Percentiles rank a stretch among this genome's conserved stretches.
Evolutionary conservation across 345 rosid genomes (phyloP).

Genomic region (Populus tremula): DNA sequence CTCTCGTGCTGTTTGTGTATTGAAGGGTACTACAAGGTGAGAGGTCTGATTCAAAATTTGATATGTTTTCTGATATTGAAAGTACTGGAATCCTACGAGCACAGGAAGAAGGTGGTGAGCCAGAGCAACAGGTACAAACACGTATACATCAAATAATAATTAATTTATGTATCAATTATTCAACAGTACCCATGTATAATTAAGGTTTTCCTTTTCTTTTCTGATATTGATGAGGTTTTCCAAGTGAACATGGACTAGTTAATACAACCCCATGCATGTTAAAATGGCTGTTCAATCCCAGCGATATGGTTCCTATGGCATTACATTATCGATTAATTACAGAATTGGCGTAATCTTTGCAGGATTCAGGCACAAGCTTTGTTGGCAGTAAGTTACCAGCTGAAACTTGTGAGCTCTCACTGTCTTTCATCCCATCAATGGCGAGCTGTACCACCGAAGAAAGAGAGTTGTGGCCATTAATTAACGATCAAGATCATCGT

Average conservation of each 20-base stretch:
- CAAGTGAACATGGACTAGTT: too few relatives aligned
- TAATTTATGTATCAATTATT: too few relatives aligned
- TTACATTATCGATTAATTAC: not conserved
- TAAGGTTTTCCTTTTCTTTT: too few relatives aligned
- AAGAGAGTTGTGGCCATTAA: not conserved
- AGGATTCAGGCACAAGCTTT: not conserved
- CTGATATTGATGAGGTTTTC: too few relatives aligned
- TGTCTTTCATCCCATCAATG: not conserved
- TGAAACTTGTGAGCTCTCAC: not conserved
- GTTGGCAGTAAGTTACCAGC: not conserved
- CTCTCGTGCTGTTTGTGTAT: not conserved
- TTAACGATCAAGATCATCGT: not conserved
- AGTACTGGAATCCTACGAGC: not conserved
- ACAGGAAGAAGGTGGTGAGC: not conserved
- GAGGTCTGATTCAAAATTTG: not conserved
- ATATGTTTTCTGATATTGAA: not conserved
- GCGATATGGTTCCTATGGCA: not conserved
- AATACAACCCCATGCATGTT: too few relatives aligned
- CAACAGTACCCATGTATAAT: too few relatives aligned
- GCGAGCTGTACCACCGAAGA: not conserved
- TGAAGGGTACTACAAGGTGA: not conserved
- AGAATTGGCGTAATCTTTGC: not conserved
- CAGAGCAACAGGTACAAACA: not conserved
- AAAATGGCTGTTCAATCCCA: not conserved
- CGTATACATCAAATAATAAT: not conserved